Percentiles rank a stretch among this genome's conserved stretches.
Conservation (phyloP, 345 rosid genomes). For the Brassica nigra region DNA sequence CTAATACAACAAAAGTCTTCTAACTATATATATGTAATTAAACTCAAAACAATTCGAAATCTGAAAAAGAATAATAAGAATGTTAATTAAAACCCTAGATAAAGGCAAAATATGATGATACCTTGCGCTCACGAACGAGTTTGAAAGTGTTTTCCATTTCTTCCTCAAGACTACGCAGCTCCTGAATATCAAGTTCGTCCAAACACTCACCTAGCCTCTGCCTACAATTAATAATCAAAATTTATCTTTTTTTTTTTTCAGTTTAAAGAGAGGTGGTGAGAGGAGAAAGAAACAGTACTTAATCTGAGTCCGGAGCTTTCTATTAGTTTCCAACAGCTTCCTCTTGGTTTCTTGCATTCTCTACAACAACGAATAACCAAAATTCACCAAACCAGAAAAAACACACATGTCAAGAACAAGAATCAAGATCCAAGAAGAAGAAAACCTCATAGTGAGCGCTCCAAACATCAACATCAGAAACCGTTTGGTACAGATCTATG, state of each 20-base stretch:
- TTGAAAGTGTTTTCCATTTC: constrained; percentile 55
- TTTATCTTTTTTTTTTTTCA: background rate
- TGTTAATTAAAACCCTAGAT: constrained; percentile 33
- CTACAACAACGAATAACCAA: constrained; percentile 30
- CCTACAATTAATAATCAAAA: constrained; percentile 34
- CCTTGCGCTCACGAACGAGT: constrained; percentile 69
- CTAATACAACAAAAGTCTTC: background rate
- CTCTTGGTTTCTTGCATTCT: constrained; percentile 71
- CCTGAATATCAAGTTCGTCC: constrained; percentile 51
- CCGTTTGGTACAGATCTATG: constrained; percentile 65
- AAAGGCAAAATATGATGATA: constrained; percentile 9
- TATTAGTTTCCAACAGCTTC: constrained; percentile 63
- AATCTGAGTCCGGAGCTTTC: constrained; percentile 60
- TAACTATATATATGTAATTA: background rate
- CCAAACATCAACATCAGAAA: constrained; percentile 68
- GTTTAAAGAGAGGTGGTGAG: background rate
- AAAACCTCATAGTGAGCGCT: constrained; percentile 66
- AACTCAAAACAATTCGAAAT: background rate
- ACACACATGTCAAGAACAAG: background rate
- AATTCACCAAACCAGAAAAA: background rate
- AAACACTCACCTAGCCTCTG: constrained; percentile 72
- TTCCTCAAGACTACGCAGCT: constrained; percentile 55
- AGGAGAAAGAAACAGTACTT: constrained; percentile 45
- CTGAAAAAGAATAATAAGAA: background rate
- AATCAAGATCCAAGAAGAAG: constrained; percentile 13